Base-by-base conservation (phyloP, 2,329 filamentous ascomycete genomes). In the Colletotrichum sp. region DNA sequence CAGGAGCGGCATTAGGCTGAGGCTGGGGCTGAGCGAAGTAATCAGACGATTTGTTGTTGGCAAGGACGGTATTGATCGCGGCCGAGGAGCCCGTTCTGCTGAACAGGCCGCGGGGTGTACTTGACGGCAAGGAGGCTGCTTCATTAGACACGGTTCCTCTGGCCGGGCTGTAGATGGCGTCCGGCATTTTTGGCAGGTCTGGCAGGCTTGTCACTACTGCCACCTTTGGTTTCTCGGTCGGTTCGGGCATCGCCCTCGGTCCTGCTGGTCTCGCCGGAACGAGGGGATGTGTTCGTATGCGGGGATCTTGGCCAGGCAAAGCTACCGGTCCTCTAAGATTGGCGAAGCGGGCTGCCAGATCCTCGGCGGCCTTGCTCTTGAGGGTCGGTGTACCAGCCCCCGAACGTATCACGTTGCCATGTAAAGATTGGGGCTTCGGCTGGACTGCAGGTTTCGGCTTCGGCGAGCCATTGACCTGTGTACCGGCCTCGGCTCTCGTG, bases 91-190 rank as follows among this genome's bases (percentile, higher is more conserved):
- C 71, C 24, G 89, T 91, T 59, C 92, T 88, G 70, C 89, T 91
- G 67, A 92, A 93, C 80, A 93, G 89, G 77, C 91, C 92, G 18
- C 93, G 88, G 2, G 93, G 90, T 5, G 91, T 92, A 79, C 90
- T 93, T 28, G 93, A 88, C 2, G 93, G 94, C 4, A 93, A 89
- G 55, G 92, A 89, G 10, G 94, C 90, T 28, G 91, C 89, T 76
- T 93, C 92, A 28, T 90, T 91, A 5, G 93, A 92, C 6, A 93
- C 88, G 72, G 92, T 94, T 32, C 94, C 95, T 39, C 94, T 89
- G 2, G 93, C 93, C n/a, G 94, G 94, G 79, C 92, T 95, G 81
- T 96, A 96, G 6, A 95, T 94, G 9, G 94, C 93, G 80, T 93
- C 93, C 2, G 94, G 94, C 62, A 93, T 85, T 81, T 94, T 94